These are phyloP conservation scores for Mitragyna speciosa DNA, from an alignment of 257 asterid species.

Conservation along the genomic window DNA sequence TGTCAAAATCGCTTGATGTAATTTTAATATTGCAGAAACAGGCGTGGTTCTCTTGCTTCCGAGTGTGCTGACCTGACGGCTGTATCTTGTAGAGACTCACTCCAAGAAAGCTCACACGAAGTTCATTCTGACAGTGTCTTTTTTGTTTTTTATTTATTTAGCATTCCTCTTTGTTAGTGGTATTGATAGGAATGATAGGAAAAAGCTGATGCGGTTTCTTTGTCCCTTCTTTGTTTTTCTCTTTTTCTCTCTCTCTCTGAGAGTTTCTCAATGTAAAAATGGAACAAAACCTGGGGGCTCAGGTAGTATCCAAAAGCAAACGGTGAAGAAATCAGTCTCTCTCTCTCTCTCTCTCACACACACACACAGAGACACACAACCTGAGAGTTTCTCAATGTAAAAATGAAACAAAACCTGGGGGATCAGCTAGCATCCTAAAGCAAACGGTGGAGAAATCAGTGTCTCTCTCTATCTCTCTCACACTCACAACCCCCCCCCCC, in stretches of 20 bases:
- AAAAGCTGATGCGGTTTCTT: not conserved
- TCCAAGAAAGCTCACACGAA: conserved; percentile 1
- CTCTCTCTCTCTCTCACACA: no score
- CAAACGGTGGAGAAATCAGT: not conserved
- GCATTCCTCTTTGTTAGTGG: no score
- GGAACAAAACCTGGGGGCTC: not conserved
- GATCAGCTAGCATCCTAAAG: not conserved
- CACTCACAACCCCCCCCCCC: no score
- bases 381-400: conserved; percentile 10
- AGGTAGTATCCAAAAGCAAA: conserved; percentile 7
- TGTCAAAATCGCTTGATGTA: conserved; percentile 35
- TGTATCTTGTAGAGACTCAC: conserved; percentile 4
- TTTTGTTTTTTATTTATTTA: no score
- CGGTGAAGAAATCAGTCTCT: not conserved
- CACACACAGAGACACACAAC: no score
- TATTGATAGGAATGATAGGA: not conserved
- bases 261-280: conserved; percentile 11
- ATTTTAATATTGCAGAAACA: conserved; percentile 2
- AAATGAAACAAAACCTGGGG: not conserved
- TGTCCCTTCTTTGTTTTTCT: not conserved
- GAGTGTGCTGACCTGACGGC: conserved; percentile 21
- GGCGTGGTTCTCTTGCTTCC: conserved; percentile 8
- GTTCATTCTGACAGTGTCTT: conserved; percentile 4
- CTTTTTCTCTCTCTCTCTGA: not conserved
- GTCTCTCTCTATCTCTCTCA: no score